Evolutionary conservation across 1,139 yeast genomes (phyloP).

Genomic region (Yamadazyma oceani): DNA sequence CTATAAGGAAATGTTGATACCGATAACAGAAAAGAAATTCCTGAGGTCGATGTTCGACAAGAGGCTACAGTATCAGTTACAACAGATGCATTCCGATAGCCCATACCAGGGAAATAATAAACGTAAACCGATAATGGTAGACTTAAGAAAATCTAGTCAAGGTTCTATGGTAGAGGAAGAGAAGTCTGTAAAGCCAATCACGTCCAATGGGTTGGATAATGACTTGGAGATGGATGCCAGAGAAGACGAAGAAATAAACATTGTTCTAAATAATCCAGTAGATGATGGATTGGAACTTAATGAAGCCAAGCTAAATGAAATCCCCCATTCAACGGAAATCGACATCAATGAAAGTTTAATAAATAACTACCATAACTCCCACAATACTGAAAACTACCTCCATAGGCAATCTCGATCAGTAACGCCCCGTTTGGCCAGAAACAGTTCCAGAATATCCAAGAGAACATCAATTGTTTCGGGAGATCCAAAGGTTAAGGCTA

Average conservation of each 20-base stretch:
- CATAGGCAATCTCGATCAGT: too few species aligned
- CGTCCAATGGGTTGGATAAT: too few species aligned
- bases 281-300: neutral
- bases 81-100: neutral
- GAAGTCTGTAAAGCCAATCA: too few species aligned
- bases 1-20: conserved; percentile 8
- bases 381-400: neutral
- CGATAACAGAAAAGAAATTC: conserved; percentile 5
- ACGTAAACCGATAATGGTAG: neutral
- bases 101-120: neutral
- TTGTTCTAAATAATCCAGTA: neutral
- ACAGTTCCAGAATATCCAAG: neutral
- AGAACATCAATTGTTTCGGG: neutral
- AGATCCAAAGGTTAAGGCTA: neutral
- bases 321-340: conserved; percentile 8
- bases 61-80: neutral
- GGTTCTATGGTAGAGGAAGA: neutral
- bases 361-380: conserved; percentile 7
- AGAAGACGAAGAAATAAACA: neutral
- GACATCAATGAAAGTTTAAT: conserved; percentile 8
- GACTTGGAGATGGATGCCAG: too few species aligned
- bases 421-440: too few species aligned
- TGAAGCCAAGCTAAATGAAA: conserved; percentile 3
- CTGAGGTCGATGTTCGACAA: conserved; percentile 7
- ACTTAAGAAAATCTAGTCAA: neutral